Conservation (phyloP, 208 protist species). For the Tritrichomonas foetus region DNA sequence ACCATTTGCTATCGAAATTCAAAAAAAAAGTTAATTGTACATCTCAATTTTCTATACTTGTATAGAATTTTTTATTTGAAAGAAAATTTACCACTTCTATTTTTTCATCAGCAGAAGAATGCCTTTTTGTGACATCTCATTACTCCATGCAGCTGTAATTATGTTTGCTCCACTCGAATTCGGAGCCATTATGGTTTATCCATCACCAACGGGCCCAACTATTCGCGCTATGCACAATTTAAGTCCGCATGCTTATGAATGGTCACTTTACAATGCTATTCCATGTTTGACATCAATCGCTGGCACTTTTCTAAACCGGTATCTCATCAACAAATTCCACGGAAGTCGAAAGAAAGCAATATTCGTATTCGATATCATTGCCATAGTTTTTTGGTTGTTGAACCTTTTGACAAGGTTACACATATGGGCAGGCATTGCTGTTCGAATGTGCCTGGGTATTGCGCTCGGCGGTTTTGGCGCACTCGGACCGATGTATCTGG, state of each 20-base stretch:
- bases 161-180: background rate
- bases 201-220: background rate
- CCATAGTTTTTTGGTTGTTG: background rate
- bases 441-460: background rate
- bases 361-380: background rate
- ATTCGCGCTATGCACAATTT: background rate
- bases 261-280: background rate
- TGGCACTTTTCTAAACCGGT: background rate
- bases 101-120: too few relatives aligned
- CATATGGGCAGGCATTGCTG: background rate
- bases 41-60: too few relatives aligned
- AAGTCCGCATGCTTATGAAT: background rate
- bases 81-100: too few relatives aligned
- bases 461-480: background rate
- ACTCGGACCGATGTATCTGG: background rate
- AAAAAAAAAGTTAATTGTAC: too few relatives aligned
- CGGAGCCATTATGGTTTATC: background rate
- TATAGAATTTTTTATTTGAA: too few relatives aligned
- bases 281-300: background rate
- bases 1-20: too few relatives aligned
- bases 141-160: background rate
- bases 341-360: background rate
- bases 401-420: background rate
- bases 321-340: background rate
- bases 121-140: too few relatives aligned